A percentile compares a stretch with the other conserved stretches of the same genome.
These are phyloP conservation scores for Mediolabrus comicus DNA, from an alignment of 108 stramenopile genomes.

Conservation along the genomic window DNA sequence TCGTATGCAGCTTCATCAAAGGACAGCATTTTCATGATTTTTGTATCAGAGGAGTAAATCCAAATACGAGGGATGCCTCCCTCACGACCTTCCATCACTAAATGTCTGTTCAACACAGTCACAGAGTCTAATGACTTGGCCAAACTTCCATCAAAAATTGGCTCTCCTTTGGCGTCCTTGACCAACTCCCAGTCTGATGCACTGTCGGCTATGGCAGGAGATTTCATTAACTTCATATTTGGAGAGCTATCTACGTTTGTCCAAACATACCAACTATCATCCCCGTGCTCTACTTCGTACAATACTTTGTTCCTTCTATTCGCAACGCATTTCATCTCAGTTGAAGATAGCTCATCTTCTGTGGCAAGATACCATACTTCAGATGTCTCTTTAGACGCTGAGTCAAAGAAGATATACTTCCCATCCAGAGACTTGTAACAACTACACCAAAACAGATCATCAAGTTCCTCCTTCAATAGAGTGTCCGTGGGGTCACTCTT, in stretches of 20 bases:
- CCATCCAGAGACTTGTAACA: slow-evolving; percentile 61
- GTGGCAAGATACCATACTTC: slow-evolving; percentile 83
- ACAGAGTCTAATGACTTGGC: slow-evolving; percentile 53
- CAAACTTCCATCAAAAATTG: slow-evolving; percentile 67
- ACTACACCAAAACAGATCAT: slow-evolving; percentile 62
- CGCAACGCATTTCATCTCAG: slow-evolving; percentile 64
- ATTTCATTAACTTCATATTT: slow-evolving; percentile 77
- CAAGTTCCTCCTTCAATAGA: slow-evolving; percentile 79
- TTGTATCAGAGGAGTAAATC: slow-evolving; percentile 49
- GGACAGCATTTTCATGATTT: slow-evolving; percentile 42
- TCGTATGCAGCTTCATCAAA: slow-evolving; percentile 85
- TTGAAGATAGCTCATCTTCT: slow-evolving; percentile 32
- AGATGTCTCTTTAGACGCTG: slow-evolving; percentile 74
- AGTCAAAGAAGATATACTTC: slow-evolving; percentile 57
- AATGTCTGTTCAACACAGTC: slow-evolving; percentile 50
- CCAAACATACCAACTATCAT: slow-evolving; percentile 64
- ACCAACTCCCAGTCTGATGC: slow-evolving; percentile 46
- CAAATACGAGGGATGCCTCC: slow-evolving; percentile 76
- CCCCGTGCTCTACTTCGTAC: slow-evolving; percentile 64
- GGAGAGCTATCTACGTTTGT: slow-evolving; percentile 61
- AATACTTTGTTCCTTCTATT: slow-evolving; percentile 61
- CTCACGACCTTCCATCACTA: slow-evolving; percentile 62
- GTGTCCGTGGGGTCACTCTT: slow-evolving; percentile 63
- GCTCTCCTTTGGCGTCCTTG: slow-evolving; percentile 9
- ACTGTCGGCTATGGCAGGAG: slow-evolving; percentile 58